Conservation (phyloP, 176 grass and related monocot genomes). For the Eremochloa ophiuroides region DNA sequence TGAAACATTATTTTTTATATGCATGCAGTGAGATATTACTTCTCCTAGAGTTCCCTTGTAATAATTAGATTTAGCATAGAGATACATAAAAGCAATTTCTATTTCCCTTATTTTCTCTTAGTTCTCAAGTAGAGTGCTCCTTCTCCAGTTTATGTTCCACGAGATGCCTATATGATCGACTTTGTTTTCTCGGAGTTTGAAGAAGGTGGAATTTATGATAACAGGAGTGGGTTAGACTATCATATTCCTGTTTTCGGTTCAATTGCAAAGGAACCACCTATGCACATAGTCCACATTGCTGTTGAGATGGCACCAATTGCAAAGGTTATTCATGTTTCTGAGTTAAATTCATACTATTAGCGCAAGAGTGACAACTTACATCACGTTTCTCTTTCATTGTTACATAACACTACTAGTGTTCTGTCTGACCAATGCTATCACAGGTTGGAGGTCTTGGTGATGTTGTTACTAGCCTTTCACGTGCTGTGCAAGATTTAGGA, state of each 20-base stretch:
- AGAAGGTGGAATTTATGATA: slow-evolving; percentile 87
- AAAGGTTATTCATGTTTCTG: slow-evolving; percentile 57
- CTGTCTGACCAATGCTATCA: slow-evolving; percentile 1
- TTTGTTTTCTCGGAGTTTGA: slow-evolving; percentile 97
- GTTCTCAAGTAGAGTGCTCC: slow-evolving; percentile 8
- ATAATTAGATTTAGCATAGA: slow-evolving; percentile 17
- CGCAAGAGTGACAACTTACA: neutral
- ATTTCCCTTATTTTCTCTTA: neutral
- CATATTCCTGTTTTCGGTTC: slow-evolving; percentile 79
- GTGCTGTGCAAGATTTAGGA: slow-evolving; percentile 92
- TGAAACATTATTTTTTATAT: neutral
- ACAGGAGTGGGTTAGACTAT: slow-evolving; percentile 73
- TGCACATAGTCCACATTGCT: slow-evolving; percentile 85
- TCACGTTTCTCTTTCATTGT: neutral
- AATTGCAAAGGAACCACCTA: slow-evolving; percentile 56
- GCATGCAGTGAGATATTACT: neutral
- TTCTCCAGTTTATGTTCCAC: slow-evolving; percentile 65
- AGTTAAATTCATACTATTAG: slow-evolving; percentile 11
- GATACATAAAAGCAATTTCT: neutral
- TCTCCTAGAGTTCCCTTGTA: neutral
- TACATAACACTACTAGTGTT: neutral
- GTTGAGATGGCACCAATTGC: slow-evolving; percentile 96
- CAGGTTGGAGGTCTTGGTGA: slow-evolving; percentile 96
- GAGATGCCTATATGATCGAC: slow-evolving; percentile 89
- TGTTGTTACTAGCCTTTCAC: slow-evolving; percentile 95